Base-by-base conservation (phyloP, 202 grass and related monocot species). In the Panicum hallii region DNA sequence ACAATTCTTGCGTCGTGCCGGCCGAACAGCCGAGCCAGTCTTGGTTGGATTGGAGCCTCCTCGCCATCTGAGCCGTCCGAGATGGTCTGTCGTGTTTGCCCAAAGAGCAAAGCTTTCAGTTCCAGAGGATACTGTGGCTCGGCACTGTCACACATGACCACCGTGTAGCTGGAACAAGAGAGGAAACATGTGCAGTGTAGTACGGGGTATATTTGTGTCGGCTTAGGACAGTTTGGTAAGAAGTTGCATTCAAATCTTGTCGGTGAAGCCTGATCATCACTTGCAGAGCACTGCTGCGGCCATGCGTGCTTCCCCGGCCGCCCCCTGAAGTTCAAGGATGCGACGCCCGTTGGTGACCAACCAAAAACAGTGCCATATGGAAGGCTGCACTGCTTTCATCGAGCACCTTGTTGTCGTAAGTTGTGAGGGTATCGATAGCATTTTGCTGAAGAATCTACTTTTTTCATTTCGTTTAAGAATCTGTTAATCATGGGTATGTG, bases 171-270 rank as follows among this genome's bases (percentile, higher is more conserved):
- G 30, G 49, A 40, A n/a, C 15, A 56, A 36, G 17, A n/a, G 0
- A 20, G 32, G 38, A 38, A 38, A 4, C 28, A 46, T 30, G 69
- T 49, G 58, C 11, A 40, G 0, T 38, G 36, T 4, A 79, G 20
- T 8, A 1, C 9, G n/a, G 32, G 2, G 32, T 5, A 60, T 14
- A 36, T 77, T 12, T 56, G 63, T 77, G 82, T 84, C 63, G 63
- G 63, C 69, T 48, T 23, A 20, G 82, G 42, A 77, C 10, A 69
- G 28, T 41, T 55, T 58, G 41, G 62, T 72, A 17, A 68, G 49
- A 68, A 30, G 34, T 68, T 55, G 63, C 20, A 69, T 56, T 56
- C 20, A 28, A 26, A 69, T 69, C 67, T 56, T 55, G 82, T 75
- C 71, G 82, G 61, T 77, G 38, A 22, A 58, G 64, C 74, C 16